Conservation (phyloP, 2,329 filamentous ascomycete species). For the Colletotrichum zoysiae region DNA sequence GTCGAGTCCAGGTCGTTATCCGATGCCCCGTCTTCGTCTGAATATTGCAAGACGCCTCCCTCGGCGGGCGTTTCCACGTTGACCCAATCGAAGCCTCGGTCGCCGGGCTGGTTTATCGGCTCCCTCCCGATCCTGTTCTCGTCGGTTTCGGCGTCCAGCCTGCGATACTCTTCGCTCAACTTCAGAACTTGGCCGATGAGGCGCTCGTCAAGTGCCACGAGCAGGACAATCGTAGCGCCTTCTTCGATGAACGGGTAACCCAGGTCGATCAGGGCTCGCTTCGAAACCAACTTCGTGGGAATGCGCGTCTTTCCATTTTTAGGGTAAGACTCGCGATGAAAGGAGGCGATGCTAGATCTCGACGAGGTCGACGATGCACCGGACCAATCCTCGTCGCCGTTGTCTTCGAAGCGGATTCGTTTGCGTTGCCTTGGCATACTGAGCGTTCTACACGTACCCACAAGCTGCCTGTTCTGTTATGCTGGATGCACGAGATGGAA, state of each 20-base stretch:
- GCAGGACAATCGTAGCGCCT: constrained; percentile 83
- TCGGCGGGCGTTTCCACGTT: not conserved
- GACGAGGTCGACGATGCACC: not conserved
- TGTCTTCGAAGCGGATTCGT: constrained; percentile 19
- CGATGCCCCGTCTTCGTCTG: not conserved
- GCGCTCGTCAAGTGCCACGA: constrained; percentile 85
- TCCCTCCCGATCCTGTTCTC: not conserved
- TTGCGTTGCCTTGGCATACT: not conserved
- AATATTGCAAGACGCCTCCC: not conserved
- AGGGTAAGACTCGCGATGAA: constrained; percentile 53
- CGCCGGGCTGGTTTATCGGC: not conserved
- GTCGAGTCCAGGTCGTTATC: constrained; percentile 3
- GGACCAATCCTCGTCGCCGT: constrained; percentile 14
- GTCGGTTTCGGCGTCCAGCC: not conserved
- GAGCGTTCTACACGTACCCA: not conserved
- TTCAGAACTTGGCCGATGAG: constrained; percentile 92
- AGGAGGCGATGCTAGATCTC: constrained; percentile 15
- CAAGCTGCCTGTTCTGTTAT: not conserved
- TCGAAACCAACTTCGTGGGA: constrained; percentile 82
- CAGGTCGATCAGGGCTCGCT: constrained; percentile 83
- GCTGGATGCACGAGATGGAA: not conserved
- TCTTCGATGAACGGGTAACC: constrained; percentile 90
- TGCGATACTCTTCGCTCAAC: constrained; percentile 70
- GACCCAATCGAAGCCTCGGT: constrained; percentile 18
- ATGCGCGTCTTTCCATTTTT: constrained; percentile 92